Base-by-base conservation (phyloP, 768 basidiomycete genomes). In the Kondoa subrosea region DNA sequence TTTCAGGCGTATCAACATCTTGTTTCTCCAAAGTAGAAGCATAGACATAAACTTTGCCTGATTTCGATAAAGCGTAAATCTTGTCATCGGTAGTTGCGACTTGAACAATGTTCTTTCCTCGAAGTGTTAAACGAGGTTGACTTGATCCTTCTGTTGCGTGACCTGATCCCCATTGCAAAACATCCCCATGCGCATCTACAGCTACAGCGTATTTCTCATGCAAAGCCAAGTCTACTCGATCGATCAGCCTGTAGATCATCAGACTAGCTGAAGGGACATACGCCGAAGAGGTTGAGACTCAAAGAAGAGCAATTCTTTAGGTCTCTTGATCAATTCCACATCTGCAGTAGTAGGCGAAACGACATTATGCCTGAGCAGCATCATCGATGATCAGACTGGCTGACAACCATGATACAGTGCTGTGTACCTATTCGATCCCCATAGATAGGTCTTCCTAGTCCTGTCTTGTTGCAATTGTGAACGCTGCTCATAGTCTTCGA, bases 81-180 rank as follows among this genome's bases (percentile, higher is more conserved):
- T 80, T 81, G 57, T 67, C 50, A 21, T 71, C 66, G 0, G 73
- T 71, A 15, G 69, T 34, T 1, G 59, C 68, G 29, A 73, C 64
- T 57, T 65, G 25, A 40, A 73, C 56, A 40, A 73, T 59, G 69
- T 74, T 66, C 29, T 69, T 64, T 4, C 69, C 69, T 70, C 70
- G 30, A 67, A 59, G 76, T 64, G 17, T 76, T 71, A 67, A 69
- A 2, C 76, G 70, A 17, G 70, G 74, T 70, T 17, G 80, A 80
- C 70, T 80, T 81, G 76, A 64, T 33, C 25, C 25, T 50, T 21
- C 40, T 33, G 29, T 29, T 30, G 34, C 50, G 26, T 84, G 87
- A 0, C 82, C 85, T 56, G 81, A 80, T 0, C 88, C 88, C 88
- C 88, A 91, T 72, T 89, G 87, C 73, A 88, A 87, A 1, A 89